phyloP scores from a whole-genome alignment of 225 moss, liverwort and hornwort species.

The Neckera pumila region DNA sequence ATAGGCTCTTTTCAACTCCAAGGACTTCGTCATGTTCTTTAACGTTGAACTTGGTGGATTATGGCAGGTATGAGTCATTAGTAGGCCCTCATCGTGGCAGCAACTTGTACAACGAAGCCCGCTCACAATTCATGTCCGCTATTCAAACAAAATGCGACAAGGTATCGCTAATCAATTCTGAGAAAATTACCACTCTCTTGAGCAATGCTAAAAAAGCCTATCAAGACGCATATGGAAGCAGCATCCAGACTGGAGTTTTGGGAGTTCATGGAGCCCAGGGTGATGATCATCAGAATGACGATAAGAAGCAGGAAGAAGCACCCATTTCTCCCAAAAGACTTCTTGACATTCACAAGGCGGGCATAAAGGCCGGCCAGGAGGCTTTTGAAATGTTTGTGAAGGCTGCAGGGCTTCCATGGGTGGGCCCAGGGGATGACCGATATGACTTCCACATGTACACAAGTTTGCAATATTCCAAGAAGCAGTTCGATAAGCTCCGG shows the following conservation, averaged over 20 bases:
- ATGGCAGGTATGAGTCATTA: conserved; percentile 56
- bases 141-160: conserved; percentile 79
- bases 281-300: conserved; percentile 5
- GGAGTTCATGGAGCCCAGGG: conserved; percentile 26
- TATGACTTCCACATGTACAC: conserved; percentile 88
- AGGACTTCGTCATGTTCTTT: neutral
- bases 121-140: conserved; percentile 59
- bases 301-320: conserved; percentile 27
- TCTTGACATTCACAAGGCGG: conserved; percentile 61
- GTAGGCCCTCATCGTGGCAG: conserved; percentile 82
- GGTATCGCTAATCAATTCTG: conserved; percentile 53
- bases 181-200: conserved; percentile 62
- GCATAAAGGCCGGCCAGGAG: conserved; percentile 54
- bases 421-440: conserved; percentile 83
- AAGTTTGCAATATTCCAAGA: conserved; percentile 75
- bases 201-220: conserved; percentile 58
- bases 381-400: conserved; percentile 64
- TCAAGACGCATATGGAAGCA: conserved; percentile 62
- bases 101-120: conserved; percentile 72
- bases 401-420: conserved; percentile 75
- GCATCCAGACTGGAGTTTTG: conserved; percentile 46
- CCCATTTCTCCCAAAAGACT: conserved; percentile 70
- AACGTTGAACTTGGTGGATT: neutral
- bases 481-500: conserved; percentile 69
- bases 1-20: neutral